These are phyloP conservation scores for Ustilago sp. DNA, from an alignment of 1,284 basidiomycete genomes.

Conservation along the genomic window DNA sequence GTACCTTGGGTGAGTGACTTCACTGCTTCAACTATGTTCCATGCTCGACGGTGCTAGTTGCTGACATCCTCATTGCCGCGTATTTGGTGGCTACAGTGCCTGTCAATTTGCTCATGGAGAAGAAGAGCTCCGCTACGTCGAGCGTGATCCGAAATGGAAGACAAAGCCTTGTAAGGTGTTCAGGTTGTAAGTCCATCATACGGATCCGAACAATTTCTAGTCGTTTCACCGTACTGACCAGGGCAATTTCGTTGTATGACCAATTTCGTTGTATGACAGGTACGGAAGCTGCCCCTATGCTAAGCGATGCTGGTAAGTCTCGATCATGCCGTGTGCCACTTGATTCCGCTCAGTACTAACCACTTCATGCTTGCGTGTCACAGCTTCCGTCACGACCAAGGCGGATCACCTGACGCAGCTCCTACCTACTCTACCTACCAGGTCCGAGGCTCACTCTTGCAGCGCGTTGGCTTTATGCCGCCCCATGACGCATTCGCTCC, in stretches of 20 bases:
- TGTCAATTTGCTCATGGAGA: conserved; percentile 78
- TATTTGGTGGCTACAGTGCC: conserved; percentile 13
- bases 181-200: conserved; percentile 67
- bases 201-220: background rate
- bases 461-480: conserved; percentile 33
- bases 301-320: conserved; percentile 73
- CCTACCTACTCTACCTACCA: conserved; percentile 4
- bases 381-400: conserved; percentile 45
- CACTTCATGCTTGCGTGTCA: background rate
- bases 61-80: background rate
- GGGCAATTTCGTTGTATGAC: conserved; percentile 58
- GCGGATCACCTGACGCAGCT: background rate
- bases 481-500: background rate
- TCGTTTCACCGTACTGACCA: too few relatives aligned
- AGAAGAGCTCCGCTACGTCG: conserved; percentile 82
- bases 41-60: background rate
- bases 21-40: background rate
- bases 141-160: conserved; percentile 91
- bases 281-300: conserved; percentile 90
- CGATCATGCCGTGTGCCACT: background rate
- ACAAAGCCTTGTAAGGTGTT: conserved; percentile 91
- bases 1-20: conserved; percentile 73
- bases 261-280: conserved; percentile 71
- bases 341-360: background rate
- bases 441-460: conserved; percentile 26